Evolutionary conservation across 305 asterid species (phyloP), one percentile per base, ranked within the genome.

Genomic region (Fraxinus greggii): DNA sequence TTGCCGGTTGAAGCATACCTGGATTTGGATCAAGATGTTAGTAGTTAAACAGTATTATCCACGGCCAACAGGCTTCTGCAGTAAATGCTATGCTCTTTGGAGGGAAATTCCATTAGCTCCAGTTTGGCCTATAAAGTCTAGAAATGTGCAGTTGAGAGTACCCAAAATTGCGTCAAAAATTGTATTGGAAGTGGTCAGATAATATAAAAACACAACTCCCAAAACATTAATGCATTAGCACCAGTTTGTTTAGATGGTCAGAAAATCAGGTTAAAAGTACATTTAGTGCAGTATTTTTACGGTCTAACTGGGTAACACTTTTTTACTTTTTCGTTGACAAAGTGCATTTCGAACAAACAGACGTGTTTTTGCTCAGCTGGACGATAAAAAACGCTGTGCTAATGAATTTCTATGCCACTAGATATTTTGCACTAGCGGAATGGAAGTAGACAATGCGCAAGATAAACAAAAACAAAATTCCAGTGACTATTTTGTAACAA

Each of bases 1-100:
- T 91, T 91, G 13, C 97, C 97, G n/a, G 96, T 90, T 35, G 97
- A 90, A 75, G 97, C 97, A 86, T 94, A 92, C 91, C 97, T 94
- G 79, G 82, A 83, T 81, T 29, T 13, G 19, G 21, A 67, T 67
- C 19, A 0, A 67, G 2, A 67, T 12, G 13, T 67, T 29, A 67
- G 74, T 67, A 67, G 74, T 15, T 67, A 28, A 65, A 65, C 73
- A 65, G 6, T 63, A 24, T 21, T 63, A 12, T 67, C 9, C 35
- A 65, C 19, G 15, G 73, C 3, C 35, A 13, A 26, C 3, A 3
- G n/a, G 72, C 72, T 9, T 23, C 8, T 23, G 6, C 2, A 23
- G 32, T 61, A 61, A 61, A 61, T 61, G 32, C n/a, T 8, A 24
- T 9, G 72, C 32, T 24, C 24, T 63, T 23, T 63, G 72, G 72